A percentile compares a stretch with the other conserved stretches of the same genome.
These are phyloP conservation scores for Sphagnum magellanicum DNA, from an alignment of 228 moss, liverwort and hornwort genomes.

Conservation along the genomic window DNA sequence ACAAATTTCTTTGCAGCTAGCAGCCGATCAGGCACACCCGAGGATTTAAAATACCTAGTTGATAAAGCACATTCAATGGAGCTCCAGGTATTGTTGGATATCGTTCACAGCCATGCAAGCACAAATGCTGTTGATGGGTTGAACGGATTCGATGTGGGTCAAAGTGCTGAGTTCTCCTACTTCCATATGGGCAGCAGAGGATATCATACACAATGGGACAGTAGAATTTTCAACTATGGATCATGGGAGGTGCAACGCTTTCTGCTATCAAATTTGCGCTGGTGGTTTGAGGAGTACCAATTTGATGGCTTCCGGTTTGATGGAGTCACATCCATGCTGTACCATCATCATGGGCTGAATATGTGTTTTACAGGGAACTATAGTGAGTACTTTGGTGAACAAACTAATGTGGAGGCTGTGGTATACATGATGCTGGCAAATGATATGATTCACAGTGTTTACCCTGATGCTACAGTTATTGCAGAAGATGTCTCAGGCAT, in stretches of 20 bases:
- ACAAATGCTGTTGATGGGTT: conserved; percentile 87
- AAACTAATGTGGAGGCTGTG: conserved; percentile 71
- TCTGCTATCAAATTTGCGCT: conserved; percentile 79
- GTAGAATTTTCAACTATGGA: conserved; percentile 83
- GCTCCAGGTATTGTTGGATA: conserved; percentile 83
- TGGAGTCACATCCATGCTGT: conserved; percentile 93
- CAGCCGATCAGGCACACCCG: conserved; percentile 85
- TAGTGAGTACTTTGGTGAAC: conserved; percentile 71
- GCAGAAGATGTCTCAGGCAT: conserved; percentile 97
- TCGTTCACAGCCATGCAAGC: conserved; percentile 88
- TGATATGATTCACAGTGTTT: conserved; percentile 64
- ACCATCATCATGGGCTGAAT: conserved; percentile 86
- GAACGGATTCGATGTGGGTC: conserved; percentile 76
- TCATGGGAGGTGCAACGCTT: conserved; percentile 90
- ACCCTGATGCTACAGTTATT: conserved; percentile 78
- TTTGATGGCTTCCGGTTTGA: conserved; percentile 95
- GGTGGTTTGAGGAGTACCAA: conserved; percentile 87
- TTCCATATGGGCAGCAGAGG: conserved; percentile 72
- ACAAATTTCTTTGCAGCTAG: conserved; percentile 91
- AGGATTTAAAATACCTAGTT: conserved; percentile 85
- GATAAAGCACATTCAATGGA: conserved; percentile 89
- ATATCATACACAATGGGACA: conserved; percentile 84
- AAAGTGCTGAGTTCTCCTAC: conserved; percentile 56
- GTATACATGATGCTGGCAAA: conserved; percentile 90
- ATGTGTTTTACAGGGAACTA: conserved; percentile 92